A percentile compares a stretch with the other conserved stretches of the same genome.
Evolutionary conservation across 2,329 filamentous ascomycete genomes (phyloP).

Genomic region (Penicillium sp.): DNA sequence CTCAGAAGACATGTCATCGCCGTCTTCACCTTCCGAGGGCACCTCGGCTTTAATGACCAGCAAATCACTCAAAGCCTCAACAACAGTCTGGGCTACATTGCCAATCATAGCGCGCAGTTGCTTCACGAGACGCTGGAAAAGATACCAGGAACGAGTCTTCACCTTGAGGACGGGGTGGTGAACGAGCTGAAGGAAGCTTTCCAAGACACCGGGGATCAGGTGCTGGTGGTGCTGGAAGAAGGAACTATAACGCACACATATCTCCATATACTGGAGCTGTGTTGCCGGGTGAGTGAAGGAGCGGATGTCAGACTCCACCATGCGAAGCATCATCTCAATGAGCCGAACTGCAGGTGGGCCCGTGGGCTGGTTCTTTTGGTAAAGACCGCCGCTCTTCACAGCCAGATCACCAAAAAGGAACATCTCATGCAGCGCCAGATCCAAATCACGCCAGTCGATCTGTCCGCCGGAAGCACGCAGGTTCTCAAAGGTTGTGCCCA

Average conservation of each 20-base stretch:
- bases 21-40: slow-evolving; percentile 65
- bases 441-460: slow-evolving; percentile 91
- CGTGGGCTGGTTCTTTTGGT: slow-evolving; percentile 75
- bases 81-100: slow-evolving; percentile 84
- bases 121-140: slow-evolving; percentile 89
- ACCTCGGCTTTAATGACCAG: slow-evolving; percentile 87
- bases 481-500: slow-evolving; percentile 80
- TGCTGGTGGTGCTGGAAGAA: slow-evolving; percentile 84
- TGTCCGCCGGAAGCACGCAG: slow-evolving; percentile 66
- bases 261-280: slow-evolving; percentile 96
- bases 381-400: slow-evolving; percentile 81
- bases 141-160: slow-evolving; percentile 89
- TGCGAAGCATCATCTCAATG: slow-evolving; percentile 87
- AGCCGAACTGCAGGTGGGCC: slow-evolving; percentile 74
- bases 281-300: slow-evolving; percentile 86
- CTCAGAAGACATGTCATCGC: slow-evolving; percentile 93
- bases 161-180: slow-evolving; percentile 85
- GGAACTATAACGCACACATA: slow-evolving; percentile 85
- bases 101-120: slow-evolving; percentile 78
- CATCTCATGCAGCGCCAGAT: slow-evolving; percentile 92
- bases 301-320: slow-evolving; percentile 87
- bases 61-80: slow-evolving; percentile 82
- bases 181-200: slow-evolving; percentile 84
- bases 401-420: slow-evolving; percentile 91
- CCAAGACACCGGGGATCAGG: slow-evolving; percentile 78